A percentile compares a stretch with the other conserved stretches of the same genome.
These are phyloP conservation scores for Rhizoclosmatium globosum DNA, from an alignment of 192 early-diverging fungal species.

Conservation along the genomic window DNA sequence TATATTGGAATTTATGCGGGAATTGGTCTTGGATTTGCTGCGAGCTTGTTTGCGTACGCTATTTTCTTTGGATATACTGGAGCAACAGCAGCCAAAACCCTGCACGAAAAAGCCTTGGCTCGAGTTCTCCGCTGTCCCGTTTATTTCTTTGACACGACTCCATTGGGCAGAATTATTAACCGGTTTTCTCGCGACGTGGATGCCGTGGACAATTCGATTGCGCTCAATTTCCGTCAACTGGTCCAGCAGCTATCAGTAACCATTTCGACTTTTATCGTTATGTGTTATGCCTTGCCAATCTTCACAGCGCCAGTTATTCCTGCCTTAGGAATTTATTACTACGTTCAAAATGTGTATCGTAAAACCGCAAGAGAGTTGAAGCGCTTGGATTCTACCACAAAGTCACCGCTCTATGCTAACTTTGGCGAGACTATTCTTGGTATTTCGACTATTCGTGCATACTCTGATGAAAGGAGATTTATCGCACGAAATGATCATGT, in stretches of 20 bases:
- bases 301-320: slow-evolving; percentile 33
- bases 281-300: slow-evolving; percentile 61
- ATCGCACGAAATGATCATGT: slow-evolving; percentile 49
- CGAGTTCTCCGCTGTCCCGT: slow-evolving; percentile 77
- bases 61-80: slow-evolving; percentile 67
- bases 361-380: slow-evolving; percentile 48
- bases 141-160: slow-evolving; percentile 77
- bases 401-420: slow-evolving; percentile 71
- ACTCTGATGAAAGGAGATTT: slow-evolving; percentile 42
- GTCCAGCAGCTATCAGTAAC: slow-evolving; percentile 52
- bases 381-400: slow-evolving; percentile 41
- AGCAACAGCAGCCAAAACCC: slow-evolving; percentile 61
- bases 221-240: slow-evolving; percentile 62
- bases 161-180: slow-evolving; percentile 70
- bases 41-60: slow-evolving; percentile 61
- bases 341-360: slow-evolving; percentile 44
- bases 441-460: slow-evolving; percentile 84
- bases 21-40: slow-evolving; percentile 67
- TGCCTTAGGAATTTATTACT: slow-evolving; percentile 36
- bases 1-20: slow-evolving; percentile 76
- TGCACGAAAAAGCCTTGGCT: slow-evolving; percentile 74
- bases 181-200: slow-evolving; percentile 67
- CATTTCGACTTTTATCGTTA: slow-evolving; percentile 65
- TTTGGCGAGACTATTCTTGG: slow-evolving; percentile 82
- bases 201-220: slow-evolving; percentile 67